These are phyloP conservation scores for Didymella arachidicola DNA, from an alignment of 2,329 filamentous ascomycete species.

Conservation along the genomic window DNA sequence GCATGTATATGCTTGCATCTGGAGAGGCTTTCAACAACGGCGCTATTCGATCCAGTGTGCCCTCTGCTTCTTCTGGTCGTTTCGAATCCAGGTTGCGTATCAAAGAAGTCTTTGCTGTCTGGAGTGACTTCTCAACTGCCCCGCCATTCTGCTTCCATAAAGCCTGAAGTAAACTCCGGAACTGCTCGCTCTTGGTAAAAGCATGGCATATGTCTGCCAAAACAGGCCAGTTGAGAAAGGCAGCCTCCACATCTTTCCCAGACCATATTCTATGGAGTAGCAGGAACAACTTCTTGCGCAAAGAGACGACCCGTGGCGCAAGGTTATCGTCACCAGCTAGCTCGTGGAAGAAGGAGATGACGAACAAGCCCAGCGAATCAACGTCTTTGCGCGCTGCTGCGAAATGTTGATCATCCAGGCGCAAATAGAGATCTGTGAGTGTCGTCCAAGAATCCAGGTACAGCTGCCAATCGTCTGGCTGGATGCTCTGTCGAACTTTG, in stretches of 20 bases:
- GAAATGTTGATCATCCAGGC: conserved; percentile 66
- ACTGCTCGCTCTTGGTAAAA: conserved; percentile 70
- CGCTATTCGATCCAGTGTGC: conserved; percentile 65
- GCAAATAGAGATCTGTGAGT: conserved; percentile 71
- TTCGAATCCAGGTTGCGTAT: conserved; percentile 70
- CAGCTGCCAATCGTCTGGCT: conserved; percentile 75
- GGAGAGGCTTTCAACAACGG: conserved; percentile 69
- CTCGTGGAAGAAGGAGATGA: conserved; percentile 72
- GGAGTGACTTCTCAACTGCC: conserved; percentile 63
- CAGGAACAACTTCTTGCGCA: conserved; percentile 72
- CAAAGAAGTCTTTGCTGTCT: conserved; percentile 67
- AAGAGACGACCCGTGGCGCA: conserved; percentile 52
- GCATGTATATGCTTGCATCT: conserved; percentile 66
- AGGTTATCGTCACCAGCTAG: conserved; percentile 46
- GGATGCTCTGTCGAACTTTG: conserved; percentile 70
- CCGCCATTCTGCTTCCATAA: conserved; percentile 63
- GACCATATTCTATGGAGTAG: conserved; percentile 67
- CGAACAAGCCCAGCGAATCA: conserved; percentile 67
- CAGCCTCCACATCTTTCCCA: conserved; percentile 54
- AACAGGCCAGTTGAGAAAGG: conserved; percentile 70
- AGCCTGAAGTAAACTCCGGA: conserved; percentile 57
- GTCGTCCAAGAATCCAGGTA: conserved; percentile 79
- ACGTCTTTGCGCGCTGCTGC: conserved; percentile 60
- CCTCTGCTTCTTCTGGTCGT: conserved; percentile 64
- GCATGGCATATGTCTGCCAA: conserved; percentile 72